Conservation (phyloP, 495 filamentous ascomycete species). For the Terfezia boudieri region DNA sequence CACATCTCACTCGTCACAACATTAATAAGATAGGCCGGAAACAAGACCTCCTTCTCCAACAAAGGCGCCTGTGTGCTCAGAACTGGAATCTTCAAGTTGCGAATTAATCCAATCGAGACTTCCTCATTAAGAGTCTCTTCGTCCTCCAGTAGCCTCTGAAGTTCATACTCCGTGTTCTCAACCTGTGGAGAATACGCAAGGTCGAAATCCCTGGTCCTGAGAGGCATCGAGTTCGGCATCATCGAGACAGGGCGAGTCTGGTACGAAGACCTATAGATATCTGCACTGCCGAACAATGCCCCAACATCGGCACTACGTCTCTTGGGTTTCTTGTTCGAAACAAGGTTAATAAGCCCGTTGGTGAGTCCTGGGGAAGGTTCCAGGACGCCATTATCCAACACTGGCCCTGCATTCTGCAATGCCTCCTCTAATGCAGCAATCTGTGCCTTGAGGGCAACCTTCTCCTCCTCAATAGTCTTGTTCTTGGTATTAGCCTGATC, state of each 20-base stretch:
- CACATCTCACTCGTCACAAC: conserved; percentile 99
- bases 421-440: conserved; percentile 79
- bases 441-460: conserved; percentile 61
- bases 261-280: conserved; percentile 57
- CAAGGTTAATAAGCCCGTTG: conserved; percentile 79
- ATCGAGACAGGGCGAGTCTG: conserved; percentile 91
- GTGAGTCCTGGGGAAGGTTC: conserved; percentile 59
- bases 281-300: conserved; percentile 5
- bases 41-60: conserved; percentile 94
- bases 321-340: conserved; percentile 94
- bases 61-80: conserved; percentile 65
- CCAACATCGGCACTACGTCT: conserved; percentile 61
- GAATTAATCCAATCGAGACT: conserved; percentile 83
- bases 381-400: conserved; percentile 58
- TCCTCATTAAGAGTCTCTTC: conserved; percentile 92
- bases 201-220: conserved; percentile 10
- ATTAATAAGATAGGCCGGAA: conserved; percentile 97
- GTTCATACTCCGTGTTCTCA: conserved; percentile 79
- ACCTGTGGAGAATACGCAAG: conserved; percentile 41
- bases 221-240: conserved; percentile 42
- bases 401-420: conserved; percentile 54
- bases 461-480: conserved; percentile 56
- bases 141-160: conserved; percentile 80
- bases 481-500: conserved; percentile 48
- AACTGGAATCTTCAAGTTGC: conserved; percentile 82